Conservation (phyloP, 2,329 filamentous ascomycete species). For the Dryadomyces quercus-mongolicae region DNA sequence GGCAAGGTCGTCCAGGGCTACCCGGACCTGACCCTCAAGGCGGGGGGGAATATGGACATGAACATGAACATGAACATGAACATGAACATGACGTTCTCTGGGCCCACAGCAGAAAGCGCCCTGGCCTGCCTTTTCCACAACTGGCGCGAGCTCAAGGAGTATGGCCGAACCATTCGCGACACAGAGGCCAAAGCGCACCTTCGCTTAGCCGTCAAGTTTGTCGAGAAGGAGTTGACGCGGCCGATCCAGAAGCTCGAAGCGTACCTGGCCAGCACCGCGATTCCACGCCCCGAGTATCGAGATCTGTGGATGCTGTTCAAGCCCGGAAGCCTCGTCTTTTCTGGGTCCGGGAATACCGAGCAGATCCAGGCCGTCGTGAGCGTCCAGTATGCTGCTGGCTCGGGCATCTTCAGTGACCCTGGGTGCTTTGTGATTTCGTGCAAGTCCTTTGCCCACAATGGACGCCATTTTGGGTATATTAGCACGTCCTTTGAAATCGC, state of each 20-base stretch:
- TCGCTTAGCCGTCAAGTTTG: background rate
- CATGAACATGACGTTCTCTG: background rate
- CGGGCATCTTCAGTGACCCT: background rate
- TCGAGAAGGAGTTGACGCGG: background rate
- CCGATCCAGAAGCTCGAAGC: background rate
- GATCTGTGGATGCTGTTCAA: background rate
- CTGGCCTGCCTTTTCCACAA: background rate
- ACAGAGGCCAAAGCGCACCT: background rate
- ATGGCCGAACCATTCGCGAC: background rate
- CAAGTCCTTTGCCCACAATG: background rate
- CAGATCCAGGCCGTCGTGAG: background rate
- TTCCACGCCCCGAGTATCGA: background rate
- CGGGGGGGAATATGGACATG: too few relatives aligned
- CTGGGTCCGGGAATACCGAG: background rate
- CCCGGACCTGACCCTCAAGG: background rate
- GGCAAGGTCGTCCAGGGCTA: background rate
- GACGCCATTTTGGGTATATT: background rate
- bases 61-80: too few relatives aligned
- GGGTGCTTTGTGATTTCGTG: background rate
- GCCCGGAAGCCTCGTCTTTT: background rate
- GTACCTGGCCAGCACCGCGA: background rate
- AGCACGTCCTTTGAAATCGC: background rate
- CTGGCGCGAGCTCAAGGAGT: background rate
- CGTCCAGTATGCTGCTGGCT: background rate
- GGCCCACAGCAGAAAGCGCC: background rate